These are phyloP conservation scores for Fusarium sp. DNA, from an alignment of 2,329 filamentous ascomycete species.

Conservation along the genomic window DNA sequence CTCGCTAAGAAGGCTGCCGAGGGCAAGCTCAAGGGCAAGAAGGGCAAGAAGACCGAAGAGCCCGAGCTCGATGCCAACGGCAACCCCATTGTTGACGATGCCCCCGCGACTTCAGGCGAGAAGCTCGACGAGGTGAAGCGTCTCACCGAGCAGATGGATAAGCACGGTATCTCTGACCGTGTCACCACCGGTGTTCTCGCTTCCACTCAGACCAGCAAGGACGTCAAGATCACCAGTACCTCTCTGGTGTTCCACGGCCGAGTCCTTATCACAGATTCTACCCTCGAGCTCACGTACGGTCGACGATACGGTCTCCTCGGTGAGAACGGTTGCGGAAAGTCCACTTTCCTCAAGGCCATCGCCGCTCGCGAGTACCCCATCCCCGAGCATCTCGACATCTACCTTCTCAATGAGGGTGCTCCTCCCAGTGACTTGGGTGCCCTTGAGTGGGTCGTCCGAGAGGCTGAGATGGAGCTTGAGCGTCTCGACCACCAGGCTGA, in stretches of 20 bases:
- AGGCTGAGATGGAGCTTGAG: conserved; percentile 93
- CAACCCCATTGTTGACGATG: conserved; percentile 65
- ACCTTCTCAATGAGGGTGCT: conserved; percentile 96
- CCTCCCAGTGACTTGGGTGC: conserved; percentile 89
- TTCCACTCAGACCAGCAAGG: conserved; percentile 84
- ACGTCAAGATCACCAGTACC: conserved; percentile 95
- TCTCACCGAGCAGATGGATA: conserved; percentile 92
- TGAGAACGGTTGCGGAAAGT: conserved; percentile 99
- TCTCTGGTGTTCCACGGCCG: conserved; percentile 98
- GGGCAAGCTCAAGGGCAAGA: conserved; percentile 74
- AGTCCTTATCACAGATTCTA: conserved; percentile 93
- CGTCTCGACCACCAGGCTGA: conserved; percentile 90
- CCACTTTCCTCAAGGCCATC: conserved; percentile 95
- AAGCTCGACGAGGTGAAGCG: conserved; percentile 87
- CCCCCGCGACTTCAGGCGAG: conserved; percentile 75
- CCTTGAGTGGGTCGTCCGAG: conserved; percentile 95
- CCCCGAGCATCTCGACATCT: conserved; percentile 96
- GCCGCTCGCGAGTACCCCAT: conserved; percentile 93
- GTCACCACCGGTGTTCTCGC: conserved; percentile 97
- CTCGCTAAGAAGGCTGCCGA: conserved; percentile 77
- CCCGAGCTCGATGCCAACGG: conserved; percentile 72
- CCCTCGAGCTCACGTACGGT: conserved; percentile 90
- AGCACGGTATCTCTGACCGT: conserved; percentile 94
- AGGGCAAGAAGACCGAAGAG: conserved; percentile 79
- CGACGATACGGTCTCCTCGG: conserved; percentile 94